Evolutionary conservation across 805 yeast genomes (phyloP), one percentile per base, ranked within the genome.

Genomic region (Pachysolen tannophilus): DNA sequence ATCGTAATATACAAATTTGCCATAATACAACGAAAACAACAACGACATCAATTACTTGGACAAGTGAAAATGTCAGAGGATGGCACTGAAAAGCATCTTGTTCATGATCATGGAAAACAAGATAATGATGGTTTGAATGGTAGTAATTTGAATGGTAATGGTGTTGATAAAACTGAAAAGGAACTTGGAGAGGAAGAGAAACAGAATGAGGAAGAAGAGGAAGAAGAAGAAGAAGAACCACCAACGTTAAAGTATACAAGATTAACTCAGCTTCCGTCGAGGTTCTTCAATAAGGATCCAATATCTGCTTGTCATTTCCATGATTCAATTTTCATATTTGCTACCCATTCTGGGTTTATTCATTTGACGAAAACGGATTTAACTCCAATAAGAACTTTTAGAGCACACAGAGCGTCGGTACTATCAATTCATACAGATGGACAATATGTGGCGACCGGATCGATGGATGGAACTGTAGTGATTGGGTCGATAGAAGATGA

Each of bases 381-480:
- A 43, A 58, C 68, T 6, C 56, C 79, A 0, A 60, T 87, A 1
- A 66, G 94, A 26, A 79, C 95, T 0, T 69, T 84, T 41, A 74
- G 85, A 45, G 87, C 90, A 1, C 95, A 94, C 49, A 67, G 84
- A 31, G 87, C 97, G 0, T 85, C 96, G 0, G 72, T 92, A 2
- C 58, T 88, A 28, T 73, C 85, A 0, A 65, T 86, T 0, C 73
- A 78, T 35, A 67, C 82, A 2, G 94, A 85, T 49, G 92, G 94
- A 1, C 57, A 57, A 7, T 75, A 69, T 48, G 75, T 92, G 40
- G 94, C 92, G 0, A 78, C 94, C 0, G 95, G 88, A 0, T 86
- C 97, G 0, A 79, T 90, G 63, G 98, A 92, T 52, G 98, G 98
- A 1, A 82, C 95, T 0, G 82, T 90, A 0, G 86, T 86, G 2